Conservation (phyloP, 2,329 filamentous ascomycete genomes). For the Cercospora janseana region DNA sequence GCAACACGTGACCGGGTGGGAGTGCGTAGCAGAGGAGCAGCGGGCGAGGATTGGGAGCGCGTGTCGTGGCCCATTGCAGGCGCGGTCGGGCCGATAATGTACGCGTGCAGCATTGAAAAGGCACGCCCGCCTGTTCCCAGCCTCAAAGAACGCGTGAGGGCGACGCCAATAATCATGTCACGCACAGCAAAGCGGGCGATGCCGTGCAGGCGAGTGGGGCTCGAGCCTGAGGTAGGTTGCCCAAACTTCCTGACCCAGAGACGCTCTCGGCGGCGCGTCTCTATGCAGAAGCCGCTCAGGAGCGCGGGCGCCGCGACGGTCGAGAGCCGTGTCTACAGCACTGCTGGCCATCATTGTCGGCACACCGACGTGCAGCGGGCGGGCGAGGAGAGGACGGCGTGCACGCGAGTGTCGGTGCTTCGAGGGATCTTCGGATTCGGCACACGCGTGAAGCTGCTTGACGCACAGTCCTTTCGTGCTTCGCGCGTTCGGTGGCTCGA, state of each 20-base stretch:
- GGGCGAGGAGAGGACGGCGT: not conserved
- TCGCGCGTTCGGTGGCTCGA: slow-evolving; percentile 5
- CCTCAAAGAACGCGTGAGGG: not conserved
- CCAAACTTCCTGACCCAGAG: not conserved
- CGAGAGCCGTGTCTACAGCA: too few species aligned
- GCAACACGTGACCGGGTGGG: too few species aligned
- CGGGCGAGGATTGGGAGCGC: too few species aligned
- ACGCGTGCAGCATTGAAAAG: slow-evolving; percentile 4
- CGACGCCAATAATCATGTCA: not conserved
- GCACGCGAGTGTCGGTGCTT: not conserved
- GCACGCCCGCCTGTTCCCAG: not conserved
- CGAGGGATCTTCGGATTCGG: slow-evolving; percentile 11
- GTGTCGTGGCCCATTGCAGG: too few species aligned
- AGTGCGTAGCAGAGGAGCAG: too few species aligned
- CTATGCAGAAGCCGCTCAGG: not conserved
- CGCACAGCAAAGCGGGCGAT: slow-evolving; percentile 6
- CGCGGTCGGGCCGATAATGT: slow-evolving; percentile 13
- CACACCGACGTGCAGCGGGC: not conserved
- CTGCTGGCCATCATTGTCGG: too few species aligned
- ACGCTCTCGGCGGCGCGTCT: not conserved
- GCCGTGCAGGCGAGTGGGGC: slow-evolving; percentile 9
- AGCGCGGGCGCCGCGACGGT: too few species aligned
- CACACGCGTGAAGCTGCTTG: slow-evolving; percentile 6
- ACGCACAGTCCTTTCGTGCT: slow-evolving; percentile 12
- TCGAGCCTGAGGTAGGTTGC: slow-evolving; percentile 1